Evolutionary conservation across 2,329 filamentous ascomycete genomes (phyloP), one percentile per base, ranked within the genome.

Genomic region (Hypomyces perniciosus): DNA sequence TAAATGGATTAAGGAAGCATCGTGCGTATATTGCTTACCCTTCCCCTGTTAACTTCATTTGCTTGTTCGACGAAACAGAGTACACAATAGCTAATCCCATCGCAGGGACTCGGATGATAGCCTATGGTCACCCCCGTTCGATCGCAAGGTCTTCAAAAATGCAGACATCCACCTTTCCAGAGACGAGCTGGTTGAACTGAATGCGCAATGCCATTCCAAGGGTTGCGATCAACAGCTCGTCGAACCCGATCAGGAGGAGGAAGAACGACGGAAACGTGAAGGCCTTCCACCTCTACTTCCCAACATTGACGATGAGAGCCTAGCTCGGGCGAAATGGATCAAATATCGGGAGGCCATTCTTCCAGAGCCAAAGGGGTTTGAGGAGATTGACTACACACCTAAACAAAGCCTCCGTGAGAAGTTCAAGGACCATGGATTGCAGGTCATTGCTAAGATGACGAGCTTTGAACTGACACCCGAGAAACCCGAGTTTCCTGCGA

Each of bases 361-460:
- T 8, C 61, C 59, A 13, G 59, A 65, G 34, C 61, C 61, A 10
- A 41, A 9, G 1, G 6, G 13, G 1, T 56, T 52, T 20, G 29
- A 43, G 4, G 38, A 50, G 26, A 40, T 51, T 8, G 42, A 54
- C 33, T 55, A 55, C 27, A 10, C 40, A 8, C 48, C 49, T 1
- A 13, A 40, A 12, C n/a, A 41, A 28, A 51, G 57, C 6, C 50
- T 58, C 6, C 8, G 43, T 7, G 45, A 63, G 0, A 59, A 56
- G 46, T 61, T 59, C 26, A 41, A 51, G 1, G 46, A 55, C 3
- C 44, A 54, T 62, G 77, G 77, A 0, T 63, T 85, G 2, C 82
- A 86, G 57, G 65, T 85, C 35, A 80, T 85, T 45, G 73, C 84
- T 40, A 83, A 84, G 61, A 67, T 83, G 26, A 69, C 75, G 3